Evolutionary conservation across 768 basidiomycete species (phyloP), one percentile per base, ranked within the genome.

Genomic region (Calocera cornea): DNA sequence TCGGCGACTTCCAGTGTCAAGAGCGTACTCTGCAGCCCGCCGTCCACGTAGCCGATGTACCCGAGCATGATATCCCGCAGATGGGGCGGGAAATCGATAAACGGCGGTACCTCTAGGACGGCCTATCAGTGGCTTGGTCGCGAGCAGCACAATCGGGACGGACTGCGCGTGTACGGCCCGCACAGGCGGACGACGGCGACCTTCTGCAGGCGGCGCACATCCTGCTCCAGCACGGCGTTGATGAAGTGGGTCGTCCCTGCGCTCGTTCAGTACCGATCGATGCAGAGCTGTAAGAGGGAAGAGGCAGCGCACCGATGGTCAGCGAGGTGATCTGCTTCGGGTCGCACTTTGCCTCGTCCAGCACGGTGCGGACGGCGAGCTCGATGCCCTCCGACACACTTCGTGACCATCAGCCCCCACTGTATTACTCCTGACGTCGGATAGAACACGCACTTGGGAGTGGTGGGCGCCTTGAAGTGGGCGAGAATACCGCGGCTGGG

Each of bases 141-240:
- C 2, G 31, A 2, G 54, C 10, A 33, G 27, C 2, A 33, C 11
- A 29, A 19, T n/a, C 14, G 31, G 54, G 16, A 80, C 80, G 33
- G 83, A 83, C n/a, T 70, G 65, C 74, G 77, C 1, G 83, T 83
- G 73, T 83, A 86, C 0, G 84, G 83, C 2, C 82, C 83, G 54
- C 84, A 85, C 5, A 88, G 79, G 66, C 87, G 82, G 63, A 88
- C 79, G 40, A 87, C 85, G 0, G 85, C 87, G 0, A 88, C 86
- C 54, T 81, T 81, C 49, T 80, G 79, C 17, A 87, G 75, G n/a
- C 82, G 78, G 1, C 79, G 69, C 2, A 80, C 74, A 73, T 87
- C 82, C 27, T 80, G 73, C 75, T 87, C 84, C n/a, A 87, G 78
- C 1, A 88, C 80, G 0, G 85, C 84, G 69, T 87, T 85, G 29